Conservation (phyloP, 2,329 filamentous ascomycete species). For the Aspergillus novofumigatus region DNA sequence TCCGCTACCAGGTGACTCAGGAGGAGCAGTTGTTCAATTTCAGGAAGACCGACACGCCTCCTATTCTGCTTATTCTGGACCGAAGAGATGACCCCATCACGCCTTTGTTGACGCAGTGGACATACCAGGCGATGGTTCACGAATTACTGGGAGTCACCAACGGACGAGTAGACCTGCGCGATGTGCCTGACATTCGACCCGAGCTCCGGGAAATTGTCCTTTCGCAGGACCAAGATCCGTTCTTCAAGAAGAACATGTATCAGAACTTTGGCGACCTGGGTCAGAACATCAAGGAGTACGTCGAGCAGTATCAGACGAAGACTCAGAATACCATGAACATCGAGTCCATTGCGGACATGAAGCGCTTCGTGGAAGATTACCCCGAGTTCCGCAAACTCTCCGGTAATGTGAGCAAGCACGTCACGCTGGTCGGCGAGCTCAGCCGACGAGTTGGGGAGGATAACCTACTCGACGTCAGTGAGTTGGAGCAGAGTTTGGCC, state of each 20-base stretch:
- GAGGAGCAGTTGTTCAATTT: slow-evolving; percentile 98
- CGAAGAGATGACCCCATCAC: slow-evolving; percentile 92
- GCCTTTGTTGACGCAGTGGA: slow-evolving; percentile 93
- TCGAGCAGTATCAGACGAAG: slow-evolving; percentile 95
- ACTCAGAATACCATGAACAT: slow-evolving; percentile 96
- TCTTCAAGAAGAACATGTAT: slow-evolving; percentile 99
- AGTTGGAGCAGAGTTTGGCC: slow-evolving; percentile 92
- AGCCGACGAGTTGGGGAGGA: slow-evolving; percentile 83
- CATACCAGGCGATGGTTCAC: slow-evolving; percentile 99
- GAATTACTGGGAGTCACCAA: slow-evolving; percentile 91
- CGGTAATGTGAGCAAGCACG: slow-evolving; percentile 97
- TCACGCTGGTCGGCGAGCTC: slow-evolving; percentile 89
- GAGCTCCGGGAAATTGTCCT: slow-evolving; percentile 92
- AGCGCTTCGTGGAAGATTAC: slow-evolving; percentile 97
- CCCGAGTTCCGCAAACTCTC: slow-evolving; percentile 96
- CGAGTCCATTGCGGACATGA: slow-evolving; percentile 97
- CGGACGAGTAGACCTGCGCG: slow-evolving; percentile 83
- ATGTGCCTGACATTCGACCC: slow-evolving; percentile 76
- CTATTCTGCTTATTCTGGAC: slow-evolving; percentile 85
- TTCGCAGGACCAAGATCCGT: slow-evolving; percentile 94
- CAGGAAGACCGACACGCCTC: slow-evolving; percentile 87
- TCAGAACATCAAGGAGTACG: slow-evolving; percentile 96
- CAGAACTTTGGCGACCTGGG: slow-evolving; percentile 95
- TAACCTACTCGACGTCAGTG: slow-evolving; percentile 88
- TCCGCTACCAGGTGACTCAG: slow-evolving; percentile 88